Evolutionary conservation across 768 basidiomycete species (phyloP).

Genomic region (Gloeostereum incarnatum): DNA sequence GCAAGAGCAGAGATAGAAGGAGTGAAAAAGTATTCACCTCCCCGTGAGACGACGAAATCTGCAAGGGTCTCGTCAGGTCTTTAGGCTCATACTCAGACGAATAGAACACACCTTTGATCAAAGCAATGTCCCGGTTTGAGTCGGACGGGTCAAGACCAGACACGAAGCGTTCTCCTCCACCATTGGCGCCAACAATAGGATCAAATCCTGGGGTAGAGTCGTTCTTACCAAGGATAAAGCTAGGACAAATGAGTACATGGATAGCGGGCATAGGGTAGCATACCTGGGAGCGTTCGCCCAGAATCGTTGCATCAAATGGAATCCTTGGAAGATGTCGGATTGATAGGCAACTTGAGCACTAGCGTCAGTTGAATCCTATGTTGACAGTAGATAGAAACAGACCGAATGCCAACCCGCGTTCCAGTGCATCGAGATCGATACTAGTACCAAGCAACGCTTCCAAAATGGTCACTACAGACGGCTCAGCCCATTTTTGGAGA

Average conservation of each 20-base stretch:
- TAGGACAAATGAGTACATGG: neutral
- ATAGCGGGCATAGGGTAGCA: neutral
- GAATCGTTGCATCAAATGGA: constrained; percentile 4
- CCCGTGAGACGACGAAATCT: neutral
- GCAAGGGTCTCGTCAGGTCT: neutral
- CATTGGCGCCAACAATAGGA: constrained; percentile 1
- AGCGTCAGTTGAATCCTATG: neutral
- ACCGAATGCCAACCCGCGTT: constrained; percentile 10
- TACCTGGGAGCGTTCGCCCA: constrained; percentile 4
- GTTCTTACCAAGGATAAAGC: neutral
- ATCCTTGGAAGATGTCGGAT: constrained; percentile 5
- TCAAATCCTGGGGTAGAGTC: neutral
- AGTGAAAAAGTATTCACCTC: neutral
- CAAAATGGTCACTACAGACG: neutral
- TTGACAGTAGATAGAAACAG: neutral
- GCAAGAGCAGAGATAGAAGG: neutral
- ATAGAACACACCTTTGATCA: neutral
- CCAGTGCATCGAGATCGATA: neutral
- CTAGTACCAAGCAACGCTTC: constrained; percentile 2
- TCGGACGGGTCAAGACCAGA: neutral
- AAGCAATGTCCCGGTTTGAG: neutral
- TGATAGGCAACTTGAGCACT: constrained; percentile 7
- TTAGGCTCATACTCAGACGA: neutral
- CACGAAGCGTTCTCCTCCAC: neutral
- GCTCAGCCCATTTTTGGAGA: neutral